Evolutionary conservation across 306 rosid genomes (phyloP).

Genomic region (Heteromeles arbutifolia): DNA sequence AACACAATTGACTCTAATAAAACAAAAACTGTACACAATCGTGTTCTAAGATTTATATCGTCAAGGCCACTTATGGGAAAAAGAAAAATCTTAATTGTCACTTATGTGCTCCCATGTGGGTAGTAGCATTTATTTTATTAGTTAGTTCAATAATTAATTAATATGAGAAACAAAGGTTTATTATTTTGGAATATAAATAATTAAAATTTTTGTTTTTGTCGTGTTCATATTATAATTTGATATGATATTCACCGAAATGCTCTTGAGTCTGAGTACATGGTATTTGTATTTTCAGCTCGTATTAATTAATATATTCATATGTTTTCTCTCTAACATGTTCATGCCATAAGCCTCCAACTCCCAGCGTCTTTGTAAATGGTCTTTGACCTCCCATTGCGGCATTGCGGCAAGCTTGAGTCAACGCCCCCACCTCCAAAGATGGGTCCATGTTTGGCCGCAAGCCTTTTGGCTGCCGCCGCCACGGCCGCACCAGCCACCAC

Average conservation of each 20-base stretch:
- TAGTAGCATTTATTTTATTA: background rate
- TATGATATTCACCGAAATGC: conserved; percentile 20
- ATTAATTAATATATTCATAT: background rate
- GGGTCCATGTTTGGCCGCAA: too few relatives aligned
- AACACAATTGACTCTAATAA: too few relatives aligned
- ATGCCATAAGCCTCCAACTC: background rate
- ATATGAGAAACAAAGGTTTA: conserved; percentile 3
- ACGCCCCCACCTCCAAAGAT: too few relatives aligned
- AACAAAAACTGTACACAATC: too few relatives aligned
- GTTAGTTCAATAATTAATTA: background rate
- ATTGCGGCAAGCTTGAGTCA: too few relatives aligned
- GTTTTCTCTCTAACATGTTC: background rate
- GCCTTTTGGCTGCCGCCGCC: too few relatives aligned
- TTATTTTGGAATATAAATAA: conserved; percentile 15
- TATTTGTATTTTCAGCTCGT: background rate
- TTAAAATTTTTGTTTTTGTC: conserved; percentile 14
- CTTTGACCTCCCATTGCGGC: too few relatives aligned
- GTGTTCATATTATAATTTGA: background rate
- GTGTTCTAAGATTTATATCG: too few relatives aligned
- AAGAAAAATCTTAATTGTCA: background rate
- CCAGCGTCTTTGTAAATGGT: too few relatives aligned
- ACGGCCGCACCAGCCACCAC: too few relatives aligned
- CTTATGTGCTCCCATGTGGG: conserved; percentile 21
- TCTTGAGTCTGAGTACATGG: conserved; percentile 1
- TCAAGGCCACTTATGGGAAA: background rate